phyloP scores from a whole-genome alignment of 2,329 filamentous ascomycete genomes.

The Colletotrichum paranaense region DNA sequence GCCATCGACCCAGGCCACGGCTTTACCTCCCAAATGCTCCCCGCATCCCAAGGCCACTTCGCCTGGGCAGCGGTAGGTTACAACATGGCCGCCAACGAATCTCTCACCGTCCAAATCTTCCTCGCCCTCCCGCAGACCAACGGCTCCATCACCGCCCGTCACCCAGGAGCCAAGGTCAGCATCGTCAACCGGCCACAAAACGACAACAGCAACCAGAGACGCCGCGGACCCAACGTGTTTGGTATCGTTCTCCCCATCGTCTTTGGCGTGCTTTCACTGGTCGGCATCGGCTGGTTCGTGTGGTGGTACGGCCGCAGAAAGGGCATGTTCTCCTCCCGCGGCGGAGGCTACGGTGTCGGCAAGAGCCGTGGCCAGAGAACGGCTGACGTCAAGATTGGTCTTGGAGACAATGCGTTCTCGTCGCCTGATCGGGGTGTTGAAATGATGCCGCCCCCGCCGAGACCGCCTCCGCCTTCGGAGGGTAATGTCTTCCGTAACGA shows the following conservation, averaged over 20 bases:
- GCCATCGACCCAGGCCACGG: slow-evolving; percentile 26
- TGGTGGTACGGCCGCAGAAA: slow-evolving; percentile 31
- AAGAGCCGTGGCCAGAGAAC: slow-evolving; percentile 33
- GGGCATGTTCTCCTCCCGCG: slow-evolving; percentile 25
- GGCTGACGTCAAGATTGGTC: slow-evolving; percentile 10
- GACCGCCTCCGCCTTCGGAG: slow-evolving; percentile 5
- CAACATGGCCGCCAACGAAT: slow-evolving; percentile 18
- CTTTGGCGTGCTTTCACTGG: slow-evolving; percentile 26
- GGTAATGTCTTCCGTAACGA: slow-evolving; percentile 34
- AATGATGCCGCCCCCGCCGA: slow-evolving; percentile 32
- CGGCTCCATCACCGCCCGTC: slow-evolving; percentile 16
- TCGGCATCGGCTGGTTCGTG: slow-evolving; percentile 25
- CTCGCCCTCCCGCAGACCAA: slow-evolving; percentile 28
- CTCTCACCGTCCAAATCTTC: slow-evolving; percentile 28
- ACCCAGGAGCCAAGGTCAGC: slow-evolving; percentile 32
- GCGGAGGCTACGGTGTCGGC: slow-evolving; percentile 33
- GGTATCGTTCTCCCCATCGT: slow-evolving; percentile 32
- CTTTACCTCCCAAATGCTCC: slow-evolving; percentile 29
- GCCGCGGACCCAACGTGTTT: slow-evolving; percentile 17
- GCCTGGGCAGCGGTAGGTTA: slow-evolving; percentile 26
- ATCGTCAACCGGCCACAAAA: background rate
- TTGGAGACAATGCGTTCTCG: slow-evolving; percentile 24
- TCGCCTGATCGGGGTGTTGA: slow-evolving; percentile 30
- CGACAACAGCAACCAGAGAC: background rate
- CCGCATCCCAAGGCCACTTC: slow-evolving; percentile 34